phyloP scores from a whole-genome alignment of 441 rosid species.

The Daphne laureola region DNA sequence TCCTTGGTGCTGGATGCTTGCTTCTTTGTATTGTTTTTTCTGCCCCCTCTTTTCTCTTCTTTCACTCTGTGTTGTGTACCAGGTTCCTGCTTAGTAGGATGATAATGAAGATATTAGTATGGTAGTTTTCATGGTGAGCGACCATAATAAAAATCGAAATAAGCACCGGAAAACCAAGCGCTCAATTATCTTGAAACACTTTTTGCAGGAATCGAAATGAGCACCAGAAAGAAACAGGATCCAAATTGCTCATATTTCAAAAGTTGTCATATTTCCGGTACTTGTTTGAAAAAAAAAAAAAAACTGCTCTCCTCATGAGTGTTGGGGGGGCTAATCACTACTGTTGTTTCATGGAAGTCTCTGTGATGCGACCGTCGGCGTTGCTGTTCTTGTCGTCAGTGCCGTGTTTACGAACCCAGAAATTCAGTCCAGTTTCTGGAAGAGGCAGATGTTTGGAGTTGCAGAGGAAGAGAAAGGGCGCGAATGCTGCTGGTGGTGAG shows the following conservation, averaged over 20 bases:
- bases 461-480: conserved; percentile 10
- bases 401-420: neutral
- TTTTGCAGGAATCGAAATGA: too few species aligned
- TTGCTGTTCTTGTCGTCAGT: conserved; percentile 9
- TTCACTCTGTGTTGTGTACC: conserved; percentile 1
- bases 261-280: too few species aligned
- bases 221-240: too few species aligned
- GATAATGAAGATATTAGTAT: conserved; percentile 8
- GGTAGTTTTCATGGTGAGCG: conserved; percentile 6
- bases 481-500: conserved; percentile 5
- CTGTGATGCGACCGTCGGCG: conserved; percentile 29
- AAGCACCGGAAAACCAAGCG: too few species aligned
- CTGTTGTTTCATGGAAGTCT: conserved; percentile 19
- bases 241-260: too few species aligned
- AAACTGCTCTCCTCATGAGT: too few species aligned
- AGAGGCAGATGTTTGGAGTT: conserved; percentile 11
- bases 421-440: conserved; percentile 9
- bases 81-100: conserved; percentile 10
- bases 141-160: too few species aligned
- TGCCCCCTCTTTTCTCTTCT: conserved; percentile 1
- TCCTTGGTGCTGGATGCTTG: conserved; percentile 17
- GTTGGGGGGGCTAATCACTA: too few species aligned
- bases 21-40: neutral
- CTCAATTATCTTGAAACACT: too few species aligned
- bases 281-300: too few species aligned